These are phyloP conservation scores for Aspergillus piperis DNA, from an alignment of 2,329 filamentous ascomycete genomes.

Conservation along the genomic window DNA sequence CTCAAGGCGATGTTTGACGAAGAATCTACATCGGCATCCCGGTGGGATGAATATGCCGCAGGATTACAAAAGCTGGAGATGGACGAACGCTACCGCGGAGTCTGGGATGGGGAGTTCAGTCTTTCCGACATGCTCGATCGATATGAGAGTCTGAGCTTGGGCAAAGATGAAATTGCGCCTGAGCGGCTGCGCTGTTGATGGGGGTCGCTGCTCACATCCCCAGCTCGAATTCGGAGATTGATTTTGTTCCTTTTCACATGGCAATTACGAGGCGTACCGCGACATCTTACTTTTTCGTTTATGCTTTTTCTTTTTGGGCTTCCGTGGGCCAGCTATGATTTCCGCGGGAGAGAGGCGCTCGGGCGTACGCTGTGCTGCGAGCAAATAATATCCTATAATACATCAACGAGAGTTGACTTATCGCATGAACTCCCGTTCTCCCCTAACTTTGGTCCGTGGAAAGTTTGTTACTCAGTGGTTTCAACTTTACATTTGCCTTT, in stretches of 20 bases:
- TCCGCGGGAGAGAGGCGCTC: not conserved
- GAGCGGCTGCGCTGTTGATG: constrained; percentile 20
- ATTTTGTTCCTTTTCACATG: not conserved
- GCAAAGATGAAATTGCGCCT: constrained; percentile 33
- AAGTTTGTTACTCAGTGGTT: not conserved
- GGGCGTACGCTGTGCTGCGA: not conserved
- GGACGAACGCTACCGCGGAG: constrained; percentile 35
- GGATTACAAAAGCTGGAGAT: constrained; percentile 37
- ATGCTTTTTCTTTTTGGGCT: too few species aligned
- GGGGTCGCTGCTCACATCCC: too few species aligned
- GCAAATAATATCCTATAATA: not conserved
- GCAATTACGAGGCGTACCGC: not conserved
- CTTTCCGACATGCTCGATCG: constrained; percentile 42
- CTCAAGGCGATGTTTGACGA: constrained; percentile 38
- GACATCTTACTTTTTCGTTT: too few species aligned
- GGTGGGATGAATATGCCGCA: constrained; percentile 35
- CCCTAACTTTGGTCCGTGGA: not conserved
- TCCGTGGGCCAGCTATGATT: not conserved
- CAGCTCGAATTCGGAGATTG: not conserved
- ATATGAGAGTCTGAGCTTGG: constrained; percentile 42
- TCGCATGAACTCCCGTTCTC: not conserved
- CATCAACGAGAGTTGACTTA: not conserved
- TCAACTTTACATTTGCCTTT: too few species aligned
- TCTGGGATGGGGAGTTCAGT: constrained; percentile 16
- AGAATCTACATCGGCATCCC: constrained; percentile 17